Conservation (phyloP, 768 basidiomycete genomes). For the Xerocomellus intermedius region DNA sequence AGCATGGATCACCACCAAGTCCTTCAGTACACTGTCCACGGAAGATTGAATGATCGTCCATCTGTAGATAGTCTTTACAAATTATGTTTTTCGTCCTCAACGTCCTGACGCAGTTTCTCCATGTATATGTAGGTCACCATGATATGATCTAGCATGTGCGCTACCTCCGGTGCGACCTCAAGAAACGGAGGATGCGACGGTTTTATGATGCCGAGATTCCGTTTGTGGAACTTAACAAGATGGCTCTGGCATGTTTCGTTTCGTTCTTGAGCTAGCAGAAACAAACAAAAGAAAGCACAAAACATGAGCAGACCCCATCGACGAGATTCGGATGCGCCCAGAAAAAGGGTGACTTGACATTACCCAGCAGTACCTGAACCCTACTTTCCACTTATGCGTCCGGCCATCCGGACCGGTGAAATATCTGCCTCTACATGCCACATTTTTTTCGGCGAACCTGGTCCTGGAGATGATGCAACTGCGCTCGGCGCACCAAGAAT, state of each 20-base stretch:
- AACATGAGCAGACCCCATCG: not conserved
- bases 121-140: slow-evolving; percentile 34
- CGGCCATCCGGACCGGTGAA: slow-evolving; percentile 31
- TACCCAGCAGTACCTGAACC: slow-evolving; percentile 20
- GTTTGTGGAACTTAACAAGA: slow-evolving; percentile 19
- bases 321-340: not conserved
- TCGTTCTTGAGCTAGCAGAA: slow-evolving; percentile 13
- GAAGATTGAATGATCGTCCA: too few relatives aligned
- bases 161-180: slow-evolving; percentile 26
- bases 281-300: not conserved
- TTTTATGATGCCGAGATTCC: slow-evolving; percentile 18
- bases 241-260: slow-evolving; percentile 8
- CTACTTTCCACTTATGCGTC: slow-evolving; percentile 34
- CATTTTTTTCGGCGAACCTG: not conserved
- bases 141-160: slow-evolving; percentile 32
- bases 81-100: slow-evolving; percentile 15
- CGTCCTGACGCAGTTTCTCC: slow-evolving; percentile 28
- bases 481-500: slow-evolving; percentile 5
- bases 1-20: not conserved
- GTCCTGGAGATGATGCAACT: not conserved
- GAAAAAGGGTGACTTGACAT: slow-evolving; percentile 7
- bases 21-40: too few relatives aligned
- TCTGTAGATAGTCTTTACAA: not conserved
- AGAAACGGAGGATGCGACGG: slow-evolving; percentile 22
- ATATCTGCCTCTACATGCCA: slow-evolving; percentile 20